Evolutionary conservation across 1,139 yeast species (phyloP), one percentile per base, ranked within the genome.

Genomic region (Zygoascus meyerae): DNA sequence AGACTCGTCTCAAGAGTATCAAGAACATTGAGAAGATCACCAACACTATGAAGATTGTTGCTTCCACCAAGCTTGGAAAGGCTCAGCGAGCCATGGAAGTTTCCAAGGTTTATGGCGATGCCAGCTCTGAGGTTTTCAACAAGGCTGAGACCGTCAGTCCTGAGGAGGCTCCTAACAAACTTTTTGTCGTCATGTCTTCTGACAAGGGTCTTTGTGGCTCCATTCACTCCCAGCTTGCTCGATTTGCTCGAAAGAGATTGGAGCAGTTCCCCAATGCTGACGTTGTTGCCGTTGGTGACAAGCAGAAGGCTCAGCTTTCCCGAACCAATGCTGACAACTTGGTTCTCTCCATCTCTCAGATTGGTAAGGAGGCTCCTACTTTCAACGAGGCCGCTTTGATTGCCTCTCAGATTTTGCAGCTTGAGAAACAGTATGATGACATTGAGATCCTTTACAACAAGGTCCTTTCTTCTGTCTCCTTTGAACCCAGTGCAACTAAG

Each of bases 171-270:
- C 55, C 62, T 44, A 78, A 74, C 58, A 80, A 84, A 62, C 79
- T 92, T 64, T 70, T 87, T 61, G 75, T 92, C 62, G 96, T 90
- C 53, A 81, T 87, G 57, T 85, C 97, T 46, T 89, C 97, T 50
- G 98, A 92, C 75, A 92, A 92, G 77, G 98, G 98, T 65, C 80
- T 92, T 65, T 92, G 98, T 79, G 98, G 98, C 62, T 90, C 97
- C 45, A 87, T 92, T 65, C 98, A 92, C 75, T 79, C 98, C 45
- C 95, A 86, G 73, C 73, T 90, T 60, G 84, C 97, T 62, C 89
- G 92, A 74, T 79, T 85, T 55, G 85, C 95, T 55, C 86, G 95
- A 73, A 68, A 60, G 57, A 79, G 81, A 72, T 64, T 83, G 53
- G 79, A 70, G 58, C 77, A 80, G 63, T 65, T 72, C 58, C 86